Evolutionary conservation across 129 eudicot genomes (phyloP).

Genomic region (Chrysanthemum makinoi): DNA sequence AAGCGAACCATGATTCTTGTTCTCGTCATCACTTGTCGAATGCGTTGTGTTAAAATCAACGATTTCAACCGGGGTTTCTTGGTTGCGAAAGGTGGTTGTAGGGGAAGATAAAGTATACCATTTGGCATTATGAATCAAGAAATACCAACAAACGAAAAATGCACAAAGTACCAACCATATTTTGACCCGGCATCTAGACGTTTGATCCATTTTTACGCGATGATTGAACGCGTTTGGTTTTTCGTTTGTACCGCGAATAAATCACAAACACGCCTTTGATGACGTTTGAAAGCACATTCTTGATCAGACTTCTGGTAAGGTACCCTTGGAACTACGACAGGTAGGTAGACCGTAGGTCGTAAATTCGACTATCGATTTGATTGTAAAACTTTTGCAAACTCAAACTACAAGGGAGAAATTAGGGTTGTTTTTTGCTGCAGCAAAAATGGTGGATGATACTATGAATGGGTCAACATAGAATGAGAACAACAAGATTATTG

Average conservation of each 20-base stretch:
- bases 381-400: too few relatives aligned
- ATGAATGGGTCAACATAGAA: constrained; percentile 33
- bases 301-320: not conserved
- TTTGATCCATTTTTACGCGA: constrained; percentile 30
- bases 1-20: not conserved
- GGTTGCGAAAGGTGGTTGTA: constrained; percentile 17
- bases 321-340: too few relatives aligned
- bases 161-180: constrained; percentile 49
- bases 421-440: constrained; percentile 26
- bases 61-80: constrained; percentile 20
- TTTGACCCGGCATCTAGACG: constrained; percentile 41
- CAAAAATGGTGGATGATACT: constrained; percentile 31
- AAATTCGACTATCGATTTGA: too few relatives aligned
- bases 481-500: not conserved
- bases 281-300: not conserved
- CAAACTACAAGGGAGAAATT: not conserved
- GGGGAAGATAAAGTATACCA: constrained; percentile 45
- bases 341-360: too few relatives aligned
- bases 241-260: too few relatives aligned
- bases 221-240: not conserved
- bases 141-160: constrained; percentile 59
- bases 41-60: constrained; percentile 11
- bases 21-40: not conserved
- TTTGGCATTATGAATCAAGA: constrained; percentile 49
- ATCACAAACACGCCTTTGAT: too few relatives aligned